Percentiles rank a stretch among this genome's conserved stretches.
Conservation (phyloP, 768 basidiomycete species). For the Xerocomus spinulosus region DNA sequence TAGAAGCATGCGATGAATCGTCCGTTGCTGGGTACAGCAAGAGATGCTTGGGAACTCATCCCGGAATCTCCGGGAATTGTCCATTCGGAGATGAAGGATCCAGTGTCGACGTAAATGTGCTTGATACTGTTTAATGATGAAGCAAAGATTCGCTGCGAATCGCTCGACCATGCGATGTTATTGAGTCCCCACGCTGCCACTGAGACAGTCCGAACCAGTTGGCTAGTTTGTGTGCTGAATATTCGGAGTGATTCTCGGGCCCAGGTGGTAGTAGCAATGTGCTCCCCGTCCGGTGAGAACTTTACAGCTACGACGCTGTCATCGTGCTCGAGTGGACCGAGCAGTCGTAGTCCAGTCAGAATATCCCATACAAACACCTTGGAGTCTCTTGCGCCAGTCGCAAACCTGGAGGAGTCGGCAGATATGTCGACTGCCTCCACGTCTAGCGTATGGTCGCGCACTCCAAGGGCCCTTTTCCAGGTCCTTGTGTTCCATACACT, state of each 20-base stretch:
- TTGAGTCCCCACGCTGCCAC: neutral
- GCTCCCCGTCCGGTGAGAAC: conserved; percentile 4
- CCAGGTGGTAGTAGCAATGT: neutral
- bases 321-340: conserved; percentile 8
- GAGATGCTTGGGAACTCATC: too few species aligned
- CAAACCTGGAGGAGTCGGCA: conserved; percentile 4
- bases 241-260: neutral
- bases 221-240: neutral
- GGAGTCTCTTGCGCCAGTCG: conserved; percentile 1
- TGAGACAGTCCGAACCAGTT: neutral
- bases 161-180: neutral
- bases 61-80: neutral
- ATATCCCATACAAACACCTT: conserved; percentile 1
- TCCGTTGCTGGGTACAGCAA: too few species aligned
- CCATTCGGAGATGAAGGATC: neutral
- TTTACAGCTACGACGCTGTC: neutral
- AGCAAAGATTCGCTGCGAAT: neutral
- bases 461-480: neutral
- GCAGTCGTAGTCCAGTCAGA: conserved; percentile 1
- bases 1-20: too few species aligned
- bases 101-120: neutral
- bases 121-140: neutral
- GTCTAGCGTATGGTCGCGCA: neutral
- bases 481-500: neutral
- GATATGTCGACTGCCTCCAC: neutral